phyloP scores from a whole-genome alignment of 2,329 filamentous ascomycete species.

The Aspergillus fructus region DNA sequence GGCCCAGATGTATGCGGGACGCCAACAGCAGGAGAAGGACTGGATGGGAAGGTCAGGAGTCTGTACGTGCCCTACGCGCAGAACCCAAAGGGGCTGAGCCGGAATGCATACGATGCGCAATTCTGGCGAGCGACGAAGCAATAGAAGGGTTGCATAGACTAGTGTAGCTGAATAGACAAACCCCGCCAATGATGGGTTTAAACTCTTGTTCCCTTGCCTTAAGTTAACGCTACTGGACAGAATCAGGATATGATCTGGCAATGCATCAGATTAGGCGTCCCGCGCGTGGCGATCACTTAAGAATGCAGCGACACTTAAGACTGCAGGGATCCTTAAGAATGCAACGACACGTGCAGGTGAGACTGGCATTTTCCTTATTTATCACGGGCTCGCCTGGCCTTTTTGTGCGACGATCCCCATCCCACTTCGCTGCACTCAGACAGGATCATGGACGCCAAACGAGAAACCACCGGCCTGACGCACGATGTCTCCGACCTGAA shows the following conservation, averaged over 20 bases:
- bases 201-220: too few relatives aligned
- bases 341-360: too few relatives aligned
- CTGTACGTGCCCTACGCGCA: slow-evolving; percentile 53
- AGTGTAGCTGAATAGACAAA: too few relatives aligned
- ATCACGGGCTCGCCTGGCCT: too few relatives aligned
- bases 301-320: too few relatives aligned
- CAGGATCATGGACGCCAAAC: background rate
- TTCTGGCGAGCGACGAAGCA: slow-evolving; percentile 48
- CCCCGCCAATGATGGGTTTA: too few relatives aligned
- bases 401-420: background rate
- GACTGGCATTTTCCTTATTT: too few relatives aligned
- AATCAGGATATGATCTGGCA: too few relatives aligned
- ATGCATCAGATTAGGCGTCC: too few relatives aligned
- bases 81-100: slow-evolving; percentile 51
- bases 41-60: slow-evolving; percentile 13
- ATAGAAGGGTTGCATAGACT: background rate
- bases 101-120: slow-evolving; percentile 56
- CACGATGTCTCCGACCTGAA: background rate
- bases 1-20: slow-evolving; percentile 40
- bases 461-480: background rate
- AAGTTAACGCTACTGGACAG: too few relatives aligned
- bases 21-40: slow-evolving; percentile 35
- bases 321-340: too few relatives aligned
- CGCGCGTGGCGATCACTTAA: too few relatives aligned
- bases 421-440: background rate